A percentile compares a stretch with the other conserved stretches of the same genome.
Evolutionary conservation across 208 protist species (phyloP).

Genomic region (Trypanosoma brucei): DNA sequence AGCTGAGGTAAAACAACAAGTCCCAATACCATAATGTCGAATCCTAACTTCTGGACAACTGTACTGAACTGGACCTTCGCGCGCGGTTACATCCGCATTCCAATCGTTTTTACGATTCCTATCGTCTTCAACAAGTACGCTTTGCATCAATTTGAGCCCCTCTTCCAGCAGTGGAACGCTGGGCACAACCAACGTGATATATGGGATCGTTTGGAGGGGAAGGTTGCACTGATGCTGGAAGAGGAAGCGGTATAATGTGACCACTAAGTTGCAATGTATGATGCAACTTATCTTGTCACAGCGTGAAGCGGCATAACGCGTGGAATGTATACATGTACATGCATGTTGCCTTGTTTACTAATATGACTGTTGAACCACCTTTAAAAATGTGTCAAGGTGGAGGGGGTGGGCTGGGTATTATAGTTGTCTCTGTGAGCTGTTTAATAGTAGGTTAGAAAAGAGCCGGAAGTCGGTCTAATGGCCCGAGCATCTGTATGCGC

Average conservation of each 20-base stretch:
- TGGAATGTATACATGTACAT: no score
- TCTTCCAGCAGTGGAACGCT: slow-evolving; percentile 71
- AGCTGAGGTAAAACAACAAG: neutral
- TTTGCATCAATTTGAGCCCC: slow-evolving; percentile 56
- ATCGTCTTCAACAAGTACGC: slow-evolving; percentile 87
- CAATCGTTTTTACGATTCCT: slow-evolving; percentile 66
- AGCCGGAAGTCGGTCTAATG: no score
- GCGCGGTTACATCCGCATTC: slow-evolving; percentile 80
- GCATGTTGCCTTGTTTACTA: no score
- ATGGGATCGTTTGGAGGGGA: slow-evolving; percentile 79
- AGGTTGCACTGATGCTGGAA: slow-evolving; percentile 51
- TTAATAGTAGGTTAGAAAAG: no score
- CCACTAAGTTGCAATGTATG: neutral
- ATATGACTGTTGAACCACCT: no score
- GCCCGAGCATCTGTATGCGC: neutral
- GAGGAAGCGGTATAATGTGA: slow-evolving; percentile 16
- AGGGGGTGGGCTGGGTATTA: no score
- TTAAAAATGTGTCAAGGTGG: no score
- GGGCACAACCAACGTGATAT: slow-evolving; percentile 85
- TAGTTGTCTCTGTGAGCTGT: no score
- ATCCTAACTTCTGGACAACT: slow-evolving; percentile 62
- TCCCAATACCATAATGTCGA: slow-evolving; percentile 7
- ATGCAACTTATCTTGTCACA: slow-evolving; percentile 17
- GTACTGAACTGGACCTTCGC: slow-evolving; percentile 81
- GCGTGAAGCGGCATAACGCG: no score